These are phyloP conservation scores for Stygiomarasmius scandens DNA, from an alignment of 1,284 basidiomycete species.

Conservation along the genomic window DNA sequence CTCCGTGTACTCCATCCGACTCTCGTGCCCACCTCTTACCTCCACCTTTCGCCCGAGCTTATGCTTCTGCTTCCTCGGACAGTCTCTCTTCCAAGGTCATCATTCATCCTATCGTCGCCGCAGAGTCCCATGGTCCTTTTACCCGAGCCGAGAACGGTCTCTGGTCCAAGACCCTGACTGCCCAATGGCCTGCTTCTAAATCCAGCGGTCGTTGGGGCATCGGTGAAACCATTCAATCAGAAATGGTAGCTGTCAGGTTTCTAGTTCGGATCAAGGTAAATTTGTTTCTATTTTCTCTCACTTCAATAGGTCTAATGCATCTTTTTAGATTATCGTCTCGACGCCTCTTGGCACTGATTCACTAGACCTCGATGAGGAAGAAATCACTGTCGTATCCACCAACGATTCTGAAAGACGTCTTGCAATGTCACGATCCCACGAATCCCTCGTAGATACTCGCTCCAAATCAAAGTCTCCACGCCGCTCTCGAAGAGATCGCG, in stretches of 20 bases:
- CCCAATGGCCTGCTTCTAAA: slow-evolving; percentile 73
- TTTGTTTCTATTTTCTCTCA: slow-evolving; percentile 16
- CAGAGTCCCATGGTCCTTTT: slow-evolving; percentile 61
- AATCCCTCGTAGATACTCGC: slow-evolving; percentile 42
- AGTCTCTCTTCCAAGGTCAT: slow-evolving; percentile 47
- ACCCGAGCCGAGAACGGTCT: slow-evolving; percentile 54
- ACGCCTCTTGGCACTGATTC: slow-evolving; percentile 59
- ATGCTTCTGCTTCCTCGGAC: slow-evolving; percentile 22
- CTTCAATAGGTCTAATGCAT: slow-evolving; percentile 15
- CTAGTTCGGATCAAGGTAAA: slow-evolving; percentile 69
- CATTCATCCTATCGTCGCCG: slow-evolving; percentile 54
- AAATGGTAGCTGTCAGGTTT: slow-evolving; percentile 68
- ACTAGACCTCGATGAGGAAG: slow-evolving; percentile 68
- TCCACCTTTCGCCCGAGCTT: slow-evolving; percentile 13
- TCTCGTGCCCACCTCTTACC: slow-evolving; percentile 30
- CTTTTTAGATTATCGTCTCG: slow-evolving; percentile 55
- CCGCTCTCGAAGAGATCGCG: slow-evolving; percentile 37
- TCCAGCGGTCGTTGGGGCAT: slow-evolving; percentile 73
- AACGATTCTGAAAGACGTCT: slow-evolving; percentile 69
- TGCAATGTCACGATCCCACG: slow-evolving; percentile 64
- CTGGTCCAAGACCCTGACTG: slow-evolving; percentile 64
- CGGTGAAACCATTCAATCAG: slow-evolving; percentile 72
- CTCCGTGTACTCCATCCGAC: slow-evolving; percentile 33
- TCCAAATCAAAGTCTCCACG: slow-evolving; percentile 68
- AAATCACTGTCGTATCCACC: slow-evolving; percentile 65